Evolutionary conservation across 805 yeast species (phyloP), one percentile per base, ranked within the genome.

Genomic region (Kluyveromyces siamensis): DNA sequence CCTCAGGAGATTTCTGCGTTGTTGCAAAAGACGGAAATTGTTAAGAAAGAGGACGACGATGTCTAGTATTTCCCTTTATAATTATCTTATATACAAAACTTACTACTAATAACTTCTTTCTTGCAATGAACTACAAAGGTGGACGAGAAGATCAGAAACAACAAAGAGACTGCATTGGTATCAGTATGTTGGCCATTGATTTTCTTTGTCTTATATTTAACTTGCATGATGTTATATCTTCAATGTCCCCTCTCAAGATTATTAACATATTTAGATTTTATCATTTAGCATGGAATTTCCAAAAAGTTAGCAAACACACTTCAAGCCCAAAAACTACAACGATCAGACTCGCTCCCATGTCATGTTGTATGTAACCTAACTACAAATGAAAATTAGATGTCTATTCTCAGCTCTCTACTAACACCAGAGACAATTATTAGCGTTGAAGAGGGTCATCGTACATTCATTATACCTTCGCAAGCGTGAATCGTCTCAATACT

Each of bases 1-100:
- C 95, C 90, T 18, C 67, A 71, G 6, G 93, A 89, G 55, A 82
- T 93, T 53, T 90, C 87, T 54, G 71, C 66, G 45, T 72, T 91
- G 61, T 76, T 93, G 60, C 80, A 80, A 60, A 81, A 79, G 53
- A 69, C 82, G 40, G 96, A 93, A 2, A 79, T 88, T 39, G 75
- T 81, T 51, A 72, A 72, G 54, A 78, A 76, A 50, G 80, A 77
- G 27, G 79, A 75, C 8, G 82, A 76, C 25, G 35, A 30, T 13
- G 35, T 11, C 11, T 11, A 30, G 11, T 30, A 4, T 27, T 17
- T 18, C 42, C 40, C 2, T 11, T 6, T 36, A n/a, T 35, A 14
- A 30, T 30, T 30, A 30, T 30, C 35, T 30, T 30, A 30, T 30
- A 30, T 30, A 30, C 35, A 30, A 30, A 30, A 30, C 8, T 4